A percentile compares a stretch with the other conserved stretches of the same genome.
These are phyloP conservation scores for Hura crepitans DNA, from an alignment of 441 rosid species.

Conservation along the genomic window DNA sequence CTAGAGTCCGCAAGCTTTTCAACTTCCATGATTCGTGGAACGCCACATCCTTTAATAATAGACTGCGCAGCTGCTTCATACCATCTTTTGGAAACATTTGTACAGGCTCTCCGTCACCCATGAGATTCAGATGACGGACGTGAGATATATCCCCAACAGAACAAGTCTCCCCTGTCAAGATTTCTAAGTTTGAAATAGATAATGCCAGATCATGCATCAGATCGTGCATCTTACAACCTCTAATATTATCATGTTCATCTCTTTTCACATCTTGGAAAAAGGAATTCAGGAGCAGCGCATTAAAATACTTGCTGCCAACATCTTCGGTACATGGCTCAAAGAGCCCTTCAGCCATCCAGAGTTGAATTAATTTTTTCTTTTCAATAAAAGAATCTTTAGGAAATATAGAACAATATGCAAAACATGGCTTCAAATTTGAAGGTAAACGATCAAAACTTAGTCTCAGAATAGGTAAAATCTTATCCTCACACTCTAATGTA, in stretches of 20 bases:
- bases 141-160: neutral
- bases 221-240: slow-evolving; percentile 30
- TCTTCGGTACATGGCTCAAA: slow-evolving; percentile 21
- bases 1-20: slow-evolving; percentile 23
- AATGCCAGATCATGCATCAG: slow-evolving; percentile 30
- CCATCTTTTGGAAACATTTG: neutral
- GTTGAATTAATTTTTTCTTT: slow-evolving; percentile 14
- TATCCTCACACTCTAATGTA: neutral
- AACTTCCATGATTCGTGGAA: neutral
- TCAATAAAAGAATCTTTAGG: slow-evolving; percentile 12
- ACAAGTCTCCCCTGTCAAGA: neutral
- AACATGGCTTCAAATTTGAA: slow-evolving; percentile 19
- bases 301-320: slow-evolving; percentile 22
- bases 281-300: slow-evolving; percentile 10
- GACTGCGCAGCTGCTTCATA: slow-evolving; percentile 1
- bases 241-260: slow-evolving; percentile 20
- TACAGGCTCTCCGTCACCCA: neutral
- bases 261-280: slow-evolving; percentile 28
- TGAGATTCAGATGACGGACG: slow-evolving; percentile 8
- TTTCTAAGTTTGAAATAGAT: slow-evolving; percentile 15
- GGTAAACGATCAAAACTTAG: slow-evolving; percentile 24
- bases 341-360: slow-evolving; percentile 29
- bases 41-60: neutral
- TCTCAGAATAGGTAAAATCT: neutral
- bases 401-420: slow-evolving; percentile 23